phyloP scores from a whole-genome alignment of 495 filamentous ascomycete genomes.

The Talaromyces borbonicus region DNA sequence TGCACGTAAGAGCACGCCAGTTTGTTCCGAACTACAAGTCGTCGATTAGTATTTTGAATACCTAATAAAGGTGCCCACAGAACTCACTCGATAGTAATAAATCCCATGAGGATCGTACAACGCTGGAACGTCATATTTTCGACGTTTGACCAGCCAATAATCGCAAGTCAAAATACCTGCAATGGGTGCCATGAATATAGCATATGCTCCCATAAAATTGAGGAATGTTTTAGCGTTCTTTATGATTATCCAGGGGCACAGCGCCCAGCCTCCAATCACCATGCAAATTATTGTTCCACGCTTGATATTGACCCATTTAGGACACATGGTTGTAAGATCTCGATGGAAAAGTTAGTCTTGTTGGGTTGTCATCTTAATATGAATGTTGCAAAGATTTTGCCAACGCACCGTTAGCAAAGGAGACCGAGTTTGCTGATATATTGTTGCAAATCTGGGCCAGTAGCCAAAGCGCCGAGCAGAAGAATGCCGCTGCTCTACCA shows the following conservation, averaged over 20 bases:
- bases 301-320: conserved; percentile 48
- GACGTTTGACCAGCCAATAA: conserved; percentile 37
- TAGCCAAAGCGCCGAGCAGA: conserved; percentile 35
- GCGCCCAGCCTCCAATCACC: conserved; percentile 43
- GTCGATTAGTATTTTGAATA: no score
- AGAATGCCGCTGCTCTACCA: conserved; percentile 46
- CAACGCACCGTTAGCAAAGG: conserved; percentile 14
- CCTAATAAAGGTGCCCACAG: no score
- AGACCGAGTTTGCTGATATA: conserved; percentile 47
- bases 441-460: conserved; percentile 47
- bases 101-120: conserved; percentile 43
- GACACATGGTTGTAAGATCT: conserved; percentile 47
- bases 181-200: conserved; percentile 24
- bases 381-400: no score
- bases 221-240: conserved; percentile 46
- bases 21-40: conserved; percentile 14
- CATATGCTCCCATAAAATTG: conserved; percentile 46
- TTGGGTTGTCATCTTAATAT: background rate
- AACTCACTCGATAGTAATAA: conserved; percentile 16
- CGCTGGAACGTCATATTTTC: conserved; percentile 35
- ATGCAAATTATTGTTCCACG: conserved; percentile 46
- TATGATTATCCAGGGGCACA: conserved; percentile 56
- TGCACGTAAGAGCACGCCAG: conserved; percentile 18
- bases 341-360: conserved; percentile 22
- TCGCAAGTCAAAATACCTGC: conserved; percentile 39